Evolutionary conservation across 345 rosid genomes (phyloP), one percentile per base, ranked within the genome.

Genomic region (Trapa incisa): DNA sequence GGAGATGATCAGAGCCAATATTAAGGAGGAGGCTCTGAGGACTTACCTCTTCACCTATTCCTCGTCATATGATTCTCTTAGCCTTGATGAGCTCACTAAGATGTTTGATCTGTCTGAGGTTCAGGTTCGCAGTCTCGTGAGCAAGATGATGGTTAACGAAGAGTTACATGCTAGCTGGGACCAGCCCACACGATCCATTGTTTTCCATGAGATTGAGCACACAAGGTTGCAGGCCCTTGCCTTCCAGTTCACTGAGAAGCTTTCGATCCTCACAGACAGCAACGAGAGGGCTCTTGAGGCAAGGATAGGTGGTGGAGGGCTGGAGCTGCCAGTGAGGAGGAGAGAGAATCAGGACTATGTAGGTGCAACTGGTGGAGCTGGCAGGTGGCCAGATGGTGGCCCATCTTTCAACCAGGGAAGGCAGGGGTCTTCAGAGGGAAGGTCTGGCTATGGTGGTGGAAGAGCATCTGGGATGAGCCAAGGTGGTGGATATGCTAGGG

Each of bases 81-180:
- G 91, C 77, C 78, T 86, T 76, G 93, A 82, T 67, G 84, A 84
- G 66, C 86, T 89, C 43, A 76, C 86, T 50, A 85, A 81, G 76
- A 87, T 89, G 91, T 92, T 92, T 77, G 91, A 86, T 74, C 78
- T 92, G 47, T 74, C 88, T 0, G 87, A 79, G 53, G 71, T 75
- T 33, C 85, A 85, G 77, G 75, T 67, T 36, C 96, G 85, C 67
- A 71, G 92, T 77, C 71, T 82, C 7, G 87, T 85, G 36, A 89
- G 95, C 84, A 92, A 86, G 82, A 84, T 89, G 96, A 86, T 89
- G 92, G 83, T 89, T 71, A 84, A 77, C 17, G 89, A 89, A 68
- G 91, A 89, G 75, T 88, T 89, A 37, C 82, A 73, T 36, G 91
- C 94, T 43, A 83, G 83, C 66, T 92, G 96, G 98, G 96, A 92